phyloP scores from a whole-genome alignment of 805 yeast species.

The Metschnikowia borealis region DNA sequence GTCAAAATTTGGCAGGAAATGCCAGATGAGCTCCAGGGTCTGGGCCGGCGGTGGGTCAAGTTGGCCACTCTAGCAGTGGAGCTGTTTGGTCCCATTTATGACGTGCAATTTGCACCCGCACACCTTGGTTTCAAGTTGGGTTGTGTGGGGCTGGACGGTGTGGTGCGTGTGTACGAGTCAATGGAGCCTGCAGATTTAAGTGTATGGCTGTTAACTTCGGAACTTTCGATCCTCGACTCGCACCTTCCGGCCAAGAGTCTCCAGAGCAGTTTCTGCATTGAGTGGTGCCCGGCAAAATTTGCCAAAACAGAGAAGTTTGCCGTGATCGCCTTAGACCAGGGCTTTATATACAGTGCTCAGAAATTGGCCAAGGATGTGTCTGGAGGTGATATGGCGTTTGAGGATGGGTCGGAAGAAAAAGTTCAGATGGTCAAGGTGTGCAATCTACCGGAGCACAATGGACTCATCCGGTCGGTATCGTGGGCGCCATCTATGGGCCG shows the following conservation, averaged over 20 bases:
- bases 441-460: slow-evolving; percentile 77
- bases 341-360: slow-evolving; percentile 55
- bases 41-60: slow-evolving; percentile 82
- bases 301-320: slow-evolving; percentile 69
- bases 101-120: slow-evolving; percentile 83
- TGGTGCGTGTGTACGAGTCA: slow-evolving; percentile 79
- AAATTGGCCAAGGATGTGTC: background rate
- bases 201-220: slow-evolving; percentile 75
- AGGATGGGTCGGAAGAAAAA: slow-evolving; percentile 6
- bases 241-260: slow-evolving; percentile 72
- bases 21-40: slow-evolving; percentile 66
- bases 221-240: slow-evolving; percentile 58
- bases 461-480: slow-evolving; percentile 79
- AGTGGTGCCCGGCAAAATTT: slow-evolving; percentile 89
- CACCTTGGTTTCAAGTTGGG: slow-evolving; percentile 80
- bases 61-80: slow-evolving; percentile 73
- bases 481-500: slow-evolving; percentile 99
- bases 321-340: slow-evolving; percentile 84
- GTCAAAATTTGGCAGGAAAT: slow-evolving; percentile 90
- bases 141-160: slow-evolving; percentile 86
- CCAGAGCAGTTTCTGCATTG: slow-evolving; percentile 79
- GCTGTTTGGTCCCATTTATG: slow-evolving; percentile 83
- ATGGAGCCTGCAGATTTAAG: slow-evolving; percentile 84
- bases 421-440: slow-evolving; percentile 52
- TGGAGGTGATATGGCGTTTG: slow-evolving; percentile 2